phyloP scores from a whole-genome alignment of 768 basidiomycete species.

The Phlegmacium glaucopus region DNA sequence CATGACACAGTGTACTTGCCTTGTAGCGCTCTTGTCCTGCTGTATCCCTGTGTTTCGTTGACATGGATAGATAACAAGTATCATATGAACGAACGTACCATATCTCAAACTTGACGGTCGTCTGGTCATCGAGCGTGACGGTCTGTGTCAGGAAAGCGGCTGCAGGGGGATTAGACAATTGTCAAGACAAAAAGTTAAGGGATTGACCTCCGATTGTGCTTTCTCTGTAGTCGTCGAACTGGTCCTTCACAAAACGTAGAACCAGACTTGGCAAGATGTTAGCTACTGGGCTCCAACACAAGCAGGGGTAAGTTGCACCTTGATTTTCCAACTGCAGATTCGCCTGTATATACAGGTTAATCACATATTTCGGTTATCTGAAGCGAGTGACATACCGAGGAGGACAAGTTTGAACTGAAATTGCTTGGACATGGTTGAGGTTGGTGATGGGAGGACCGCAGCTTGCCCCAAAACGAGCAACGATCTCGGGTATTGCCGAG shows the following conservation, averaged over 20 bases:
- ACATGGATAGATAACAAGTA: slow-evolving; percentile 5
- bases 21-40: slow-evolving; percentile 96
- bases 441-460: slow-evolving; percentile 21
- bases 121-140: slow-evolving; percentile 83
- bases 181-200: slow-evolving; percentile 4
- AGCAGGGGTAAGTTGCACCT: slow-evolving; percentile 49
- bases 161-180: slow-evolving; percentile 29
- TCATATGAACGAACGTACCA: slow-evolving; percentile 53
- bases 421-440: slow-evolving; percentile 77
- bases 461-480: slow-evolving; percentile 22
- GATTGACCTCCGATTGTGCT: slow-evolving; percentile 83
- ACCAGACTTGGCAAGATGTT: slow-evolving; percentile 65
- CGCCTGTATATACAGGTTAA: slow-evolving; percentile 49
- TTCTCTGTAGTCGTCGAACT: slow-evolving; percentile 94
- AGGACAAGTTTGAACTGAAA: slow-evolving; percentile 96
- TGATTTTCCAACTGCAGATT: slow-evolving; percentile 97
- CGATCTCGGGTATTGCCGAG: slow-evolving; percentile 27
- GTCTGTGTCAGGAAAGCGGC: slow-evolving; percentile 99
- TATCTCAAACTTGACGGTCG: slow-evolving; percentile 96
- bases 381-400: slow-evolving; percentile 58
- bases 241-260: slow-evolving; percentile 93
- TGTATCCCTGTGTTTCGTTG: slow-evolving; percentile 67
- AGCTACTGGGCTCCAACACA: slow-evolving; percentile 10
- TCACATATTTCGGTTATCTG: slow-evolving; percentile 9
- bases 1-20: slow-evolving; percentile 36